Conservation (phyloP, 495 filamentous ascomycete genomes). For the Apiosordaria backusii region DNA sequence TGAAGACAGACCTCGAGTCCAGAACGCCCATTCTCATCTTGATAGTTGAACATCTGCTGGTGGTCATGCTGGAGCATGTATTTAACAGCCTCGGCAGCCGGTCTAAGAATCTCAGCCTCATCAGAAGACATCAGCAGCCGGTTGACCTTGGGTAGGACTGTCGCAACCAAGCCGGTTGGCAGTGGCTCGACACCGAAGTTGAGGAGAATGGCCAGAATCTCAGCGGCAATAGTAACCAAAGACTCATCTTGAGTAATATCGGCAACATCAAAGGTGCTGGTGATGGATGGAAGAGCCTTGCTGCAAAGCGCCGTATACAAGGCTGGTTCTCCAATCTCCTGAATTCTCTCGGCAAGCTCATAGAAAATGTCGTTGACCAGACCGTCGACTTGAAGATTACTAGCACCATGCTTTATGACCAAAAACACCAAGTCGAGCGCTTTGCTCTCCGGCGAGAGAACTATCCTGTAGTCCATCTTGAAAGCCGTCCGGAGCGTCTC, state of each 20-base stretch:
- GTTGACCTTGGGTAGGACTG: conserved; percentile 81
- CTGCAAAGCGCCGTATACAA: conserved; percentile 76
- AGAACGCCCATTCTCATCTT: conserved; percentile 67
- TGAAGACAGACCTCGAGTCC: conserved; percentile 84
- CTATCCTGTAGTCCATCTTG: conserved; percentile 67
- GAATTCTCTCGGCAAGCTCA: conserved; percentile 62
- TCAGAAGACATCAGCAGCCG: conserved; percentile 70
- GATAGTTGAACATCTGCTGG: conserved; percentile 79
- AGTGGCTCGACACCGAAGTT: conserved; percentile 79
- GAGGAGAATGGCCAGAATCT: conserved; percentile 75
- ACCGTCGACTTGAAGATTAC: conserved; percentile 79
- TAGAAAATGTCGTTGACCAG: conserved; percentile 88
- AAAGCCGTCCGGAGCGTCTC: conserved; percentile 85
- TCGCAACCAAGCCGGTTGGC: conserved; percentile 78
- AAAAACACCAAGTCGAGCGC: conserved; percentile 85
- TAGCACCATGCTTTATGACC: conserved; percentile 80
- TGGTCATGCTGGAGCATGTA: conserved; percentile 85
- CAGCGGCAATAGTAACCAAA: conserved; percentile 74
- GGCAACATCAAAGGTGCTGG: conserved; percentile 82
- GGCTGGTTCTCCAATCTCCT: conserved; percentile 53
- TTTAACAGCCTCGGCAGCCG: conserved; percentile 80
- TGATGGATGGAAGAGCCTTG: conserved; percentile 83
- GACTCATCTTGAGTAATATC: conserved; percentile 77
- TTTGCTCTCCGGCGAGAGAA: conserved; percentile 59
- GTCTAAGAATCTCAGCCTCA: conserved; percentile 83